A percentile compares a stretch with the other conserved stretches of the same genome.
phyloP scores from a whole-genome alignment of 2,329 filamentous ascomycete species.

The Arthrinium phaeospermum region DNA sequence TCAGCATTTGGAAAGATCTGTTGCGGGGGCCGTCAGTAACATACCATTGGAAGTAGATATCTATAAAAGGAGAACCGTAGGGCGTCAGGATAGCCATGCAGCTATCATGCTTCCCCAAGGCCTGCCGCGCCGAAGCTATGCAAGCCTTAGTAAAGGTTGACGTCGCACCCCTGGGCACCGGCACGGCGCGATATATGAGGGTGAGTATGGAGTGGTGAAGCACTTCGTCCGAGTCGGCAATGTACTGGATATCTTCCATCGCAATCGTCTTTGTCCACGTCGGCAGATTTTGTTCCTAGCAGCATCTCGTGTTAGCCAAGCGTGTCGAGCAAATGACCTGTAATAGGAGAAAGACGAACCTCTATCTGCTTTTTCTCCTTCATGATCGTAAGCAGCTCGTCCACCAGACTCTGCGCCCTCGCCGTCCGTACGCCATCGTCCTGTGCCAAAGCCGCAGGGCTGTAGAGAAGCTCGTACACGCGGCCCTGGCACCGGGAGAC shows the following conservation, averaged over 20 bases:
- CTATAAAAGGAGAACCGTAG: slow-evolving; percentile 47
- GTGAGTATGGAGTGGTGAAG: slow-evolving; percentile 56
- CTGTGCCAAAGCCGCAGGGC: slow-evolving; percentile 50
- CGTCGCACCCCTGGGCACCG: slow-evolving; percentile 47
- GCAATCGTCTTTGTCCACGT: neutral
- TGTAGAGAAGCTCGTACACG: slow-evolving; percentile 65
- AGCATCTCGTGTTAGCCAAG: neutral
- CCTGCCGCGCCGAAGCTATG: slow-evolving; percentile 54
- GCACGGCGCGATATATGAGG: slow-evolving; percentile 59
- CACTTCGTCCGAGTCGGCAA: slow-evolving; percentile 48
- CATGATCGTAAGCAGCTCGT: slow-evolving; percentile 38
- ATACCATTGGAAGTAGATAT: slow-evolving; percentile 59
- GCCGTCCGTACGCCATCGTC: slow-evolving; percentile 47
- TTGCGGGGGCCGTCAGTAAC: slow-evolving; percentile 23
- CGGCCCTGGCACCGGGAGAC: slow-evolving; percentile 62
- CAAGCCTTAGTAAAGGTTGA: slow-evolving; percentile 56
- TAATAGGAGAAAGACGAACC: slow-evolving; percentile 23
- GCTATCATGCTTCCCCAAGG: slow-evolving; percentile 51
- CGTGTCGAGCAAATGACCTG: neutral
- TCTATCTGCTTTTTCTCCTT: slow-evolving; percentile 10
- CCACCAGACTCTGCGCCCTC: slow-evolving; percentile 46
- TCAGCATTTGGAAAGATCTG: neutral
- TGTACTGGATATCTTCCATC: slow-evolving; percentile 27
- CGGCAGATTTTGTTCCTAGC: neutral
- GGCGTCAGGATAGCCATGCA: slow-evolving; percentile 50